phyloP scores from a whole-genome alignment of 208 protist genomes.

The Blechomonas ayalai region DNA sequence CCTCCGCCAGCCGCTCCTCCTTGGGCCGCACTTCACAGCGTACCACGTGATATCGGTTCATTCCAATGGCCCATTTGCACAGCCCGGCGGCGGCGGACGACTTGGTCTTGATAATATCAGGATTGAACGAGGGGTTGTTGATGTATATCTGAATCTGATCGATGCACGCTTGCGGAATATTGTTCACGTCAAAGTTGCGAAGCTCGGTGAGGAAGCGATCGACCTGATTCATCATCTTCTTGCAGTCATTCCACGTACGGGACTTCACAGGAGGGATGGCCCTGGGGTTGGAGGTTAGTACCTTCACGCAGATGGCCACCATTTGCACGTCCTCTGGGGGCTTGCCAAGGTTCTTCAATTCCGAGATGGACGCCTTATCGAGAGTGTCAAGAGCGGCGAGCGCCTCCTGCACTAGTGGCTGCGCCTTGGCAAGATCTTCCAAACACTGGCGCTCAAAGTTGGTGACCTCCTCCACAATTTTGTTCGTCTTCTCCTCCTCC shows the following conservation, averaged over 20 bases:
- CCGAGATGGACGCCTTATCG: constrained; percentile 95
- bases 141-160: constrained; percentile 92
- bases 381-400: constrained; percentile 95
- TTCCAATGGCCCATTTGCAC: constrained; percentile 95
- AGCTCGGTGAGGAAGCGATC: constrained; percentile 93
- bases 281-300: constrained; percentile 91
- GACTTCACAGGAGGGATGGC: constrained; percentile 87
- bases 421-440: constrained; percentile 88
- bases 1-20: constrained; percentile 90
- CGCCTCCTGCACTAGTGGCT: constrained; percentile 93
- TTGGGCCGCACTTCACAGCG: constrained; percentile 96
- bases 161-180: constrained; percentile 94
- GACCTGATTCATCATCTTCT: constrained; percentile 97
- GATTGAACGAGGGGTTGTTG: constrained; percentile 89
- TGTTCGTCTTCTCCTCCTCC: constrained; percentile 95
- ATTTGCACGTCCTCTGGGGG: constrained; percentile 94
- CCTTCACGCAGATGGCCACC: constrained; percentile 94
- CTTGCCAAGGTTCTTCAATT: constrained; percentile 96
- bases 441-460: constrained; percentile 82
- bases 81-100: constrained; percentile 95
- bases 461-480: constrained; percentile 91
- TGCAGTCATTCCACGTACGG: constrained; percentile 93
- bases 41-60: constrained; percentile 95
- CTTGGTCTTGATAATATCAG: constrained; percentile 88
- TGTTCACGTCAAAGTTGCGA: constrained; percentile 92